Evolutionary conservation across 2,329 filamentous ascomycete genomes (phyloP), one percentile per base, ranked within the genome.

Genomic region (Aureobasidium sp.): DNA sequence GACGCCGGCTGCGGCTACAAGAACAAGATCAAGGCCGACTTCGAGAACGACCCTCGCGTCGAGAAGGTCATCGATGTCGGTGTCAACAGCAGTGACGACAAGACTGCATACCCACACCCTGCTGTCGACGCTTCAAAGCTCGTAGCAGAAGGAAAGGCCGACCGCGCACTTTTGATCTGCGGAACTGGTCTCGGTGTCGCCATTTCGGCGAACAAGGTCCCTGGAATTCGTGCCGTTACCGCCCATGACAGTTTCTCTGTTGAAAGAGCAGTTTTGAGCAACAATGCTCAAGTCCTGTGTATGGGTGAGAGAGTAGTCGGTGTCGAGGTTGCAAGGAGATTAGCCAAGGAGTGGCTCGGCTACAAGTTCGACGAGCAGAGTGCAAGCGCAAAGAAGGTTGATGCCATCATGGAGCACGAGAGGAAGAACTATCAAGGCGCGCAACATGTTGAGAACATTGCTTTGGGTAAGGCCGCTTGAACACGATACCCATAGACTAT

Each of bases 151-250:
- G 86, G 86, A 47, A 80, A 85, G 69, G 87, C 83, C 58, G 90
- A 95, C 75, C 86, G 90, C 59, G 90, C 89, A 0, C 79, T 95
- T 40, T 77, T 91, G 45, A 90, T 95, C 77, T 95, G 90, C 76
- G 90, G 91, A 2, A 95, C 91, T 0, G 91, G 91, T 0, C 82
- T 96, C 8, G 91, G 91, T 22, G 91, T 96, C 8, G 90, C 91
- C 68, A 95, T 95, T 71, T 78, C 84, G n/a, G 91, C 91, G 67
- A 95, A 95, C 81, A 95, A 95, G 75, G 85, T 95, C 66, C 87
- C 85, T 62, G 90, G 90, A 6, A 85, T 95, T 64, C 81, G 90
- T 27, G 91, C 91, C n/a, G 91, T 95, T 19, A 95, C 90, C 5
- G 91, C 91, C 1, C 91, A 96, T 73, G 91, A 95, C 72, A 87